Percentiles rank a stretch among this genome's conserved stretches.
These are phyloP conservation scores for Talaromyces sp. DNA, from an alignment of 2,329 filamentous ascomycete genomes.

Conservation along the genomic window DNA sequence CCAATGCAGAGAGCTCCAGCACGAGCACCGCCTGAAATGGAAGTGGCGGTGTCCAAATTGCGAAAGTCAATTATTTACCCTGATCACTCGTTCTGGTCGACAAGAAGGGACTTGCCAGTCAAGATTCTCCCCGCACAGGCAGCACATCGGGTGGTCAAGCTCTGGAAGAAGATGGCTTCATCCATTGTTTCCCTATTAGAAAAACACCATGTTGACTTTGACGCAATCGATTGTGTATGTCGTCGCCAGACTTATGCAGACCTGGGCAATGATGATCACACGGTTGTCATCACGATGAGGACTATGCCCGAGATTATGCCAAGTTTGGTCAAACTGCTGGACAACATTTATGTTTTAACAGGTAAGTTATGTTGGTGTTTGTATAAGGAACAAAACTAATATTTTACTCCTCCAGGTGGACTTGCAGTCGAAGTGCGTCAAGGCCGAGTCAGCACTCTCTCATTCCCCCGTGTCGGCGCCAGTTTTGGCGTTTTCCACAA, in stretches of 20 bases:
- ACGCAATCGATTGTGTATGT: constrained; percentile 3
- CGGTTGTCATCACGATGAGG: constrained; percentile 3
- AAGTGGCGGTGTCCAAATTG: not conserved
- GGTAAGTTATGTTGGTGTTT: not conserved
- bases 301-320: not conserved
- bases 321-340: not conserved
- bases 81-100: not conserved
- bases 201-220: not conserved
- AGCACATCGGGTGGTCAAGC: not conserved
- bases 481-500: not conserved
- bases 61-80: not conserved
- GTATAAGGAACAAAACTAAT: not conserved
- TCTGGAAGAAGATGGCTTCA: constrained; percentile 1
- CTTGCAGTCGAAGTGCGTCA: constrained; percentile 1
- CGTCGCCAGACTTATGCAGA: not conserved
- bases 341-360: not conserved
- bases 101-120: not conserved
- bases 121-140: not conserved
- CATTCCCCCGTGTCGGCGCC: not conserved
- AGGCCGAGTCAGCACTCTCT: not conserved
- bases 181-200: not conserved
- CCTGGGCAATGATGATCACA: not conserved
- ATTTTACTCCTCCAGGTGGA: not conserved
- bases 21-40: not conserved
- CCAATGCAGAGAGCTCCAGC: not conserved